These are phyloP conservation scores for Boletellus deceptivus DNA, from an alignment of 1,284 basidiomycete species.

Conservation along the genomic window DNA sequence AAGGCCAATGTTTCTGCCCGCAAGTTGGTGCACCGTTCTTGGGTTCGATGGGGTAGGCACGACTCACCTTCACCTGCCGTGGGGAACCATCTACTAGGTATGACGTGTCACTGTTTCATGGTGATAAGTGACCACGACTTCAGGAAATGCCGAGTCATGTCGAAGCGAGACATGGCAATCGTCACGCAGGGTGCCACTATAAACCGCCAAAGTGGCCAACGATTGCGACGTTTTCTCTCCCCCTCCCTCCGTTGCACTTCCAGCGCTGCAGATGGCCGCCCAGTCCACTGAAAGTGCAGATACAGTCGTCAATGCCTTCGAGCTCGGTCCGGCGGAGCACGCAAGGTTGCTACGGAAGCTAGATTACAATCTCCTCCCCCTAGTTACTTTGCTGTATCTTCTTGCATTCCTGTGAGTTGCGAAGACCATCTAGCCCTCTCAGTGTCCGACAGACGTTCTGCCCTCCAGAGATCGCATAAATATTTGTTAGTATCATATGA, in stretches of 20 bases:
- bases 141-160: background rate
- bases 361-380: constrained; percentile 48
- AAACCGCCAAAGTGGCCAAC: background rate
- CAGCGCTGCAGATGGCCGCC: background rate
- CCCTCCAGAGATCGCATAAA: constrained; percentile 36
- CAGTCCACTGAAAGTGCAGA: background rate
- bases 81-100: too few species aligned
- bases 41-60: too few species aligned
- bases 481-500: constrained; percentile 23
- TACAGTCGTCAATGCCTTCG: background rate
- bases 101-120: too few species aligned
- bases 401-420: constrained; percentile 51
- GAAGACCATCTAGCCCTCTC: background rate
- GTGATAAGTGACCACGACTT: too few species aligned
- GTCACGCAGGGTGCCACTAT: background rate
- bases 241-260: background rate
- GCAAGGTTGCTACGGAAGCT: constrained; percentile 45
- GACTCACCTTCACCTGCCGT: too few species aligned
- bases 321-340: constrained; percentile 30
- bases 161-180: background rate
- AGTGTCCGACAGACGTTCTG: background rate
- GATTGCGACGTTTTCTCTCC: background rate
- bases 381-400: constrained; percentile 55
- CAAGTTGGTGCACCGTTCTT: too few species aligned
- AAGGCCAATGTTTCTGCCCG: too few species aligned